Evolutionary conservation across 2,329 filamentous ascomycete genomes (phyloP), one percentile per base, ranked within the genome.

Genomic region (Paraconiothyrium sp.): DNA sequence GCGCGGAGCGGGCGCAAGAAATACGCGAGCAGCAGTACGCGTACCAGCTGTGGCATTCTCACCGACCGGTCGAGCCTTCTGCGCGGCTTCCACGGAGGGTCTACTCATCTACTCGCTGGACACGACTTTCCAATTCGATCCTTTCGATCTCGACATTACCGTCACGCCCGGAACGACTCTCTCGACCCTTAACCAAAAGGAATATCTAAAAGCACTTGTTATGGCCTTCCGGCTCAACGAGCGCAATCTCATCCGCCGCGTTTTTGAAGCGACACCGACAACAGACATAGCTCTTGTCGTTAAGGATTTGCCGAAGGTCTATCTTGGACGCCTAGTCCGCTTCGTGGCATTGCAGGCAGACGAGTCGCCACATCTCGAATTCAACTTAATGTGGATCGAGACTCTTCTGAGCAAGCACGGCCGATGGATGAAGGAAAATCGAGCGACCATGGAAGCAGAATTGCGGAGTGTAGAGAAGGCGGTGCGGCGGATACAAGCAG

Each of bases 171-270:
- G 92, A 1, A 93, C 73, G 22, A 84, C 82, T 0, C 73, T 84
- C 5, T 73, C 90, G 2, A 95, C 93, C 0, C 84, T 98, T 0
- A 84, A 90, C 60, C 89, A 93, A 59, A 87, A 86, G 64, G 92
- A 97, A 74, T 97, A 92, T 78, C 86, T 98, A 66, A 97, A 95
- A 80, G 94, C 95, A 0, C 83, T 99, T 6, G 89, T 97, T 66
- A 99, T 99, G 95, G 91, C 94, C 1, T 99, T 99, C 85, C 91
- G 96, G 6, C 89, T 99, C 61, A 97, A 97, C 80, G 92, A 97
- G 77, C 85, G 89, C 4, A 88, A 89, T 24, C 84, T 99, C 50
- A 88, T 97, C 64, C 91, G 91, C 70, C 89, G 89, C 57, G 92
- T 97, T 20, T 98, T 97, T 81, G 90, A 96, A 79, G 86, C 88